These are phyloP conservation scores for Aureobasidium zeae DNA, from an alignment of 2,329 filamentous ascomycete species.

Conservation along the genomic window DNA sequence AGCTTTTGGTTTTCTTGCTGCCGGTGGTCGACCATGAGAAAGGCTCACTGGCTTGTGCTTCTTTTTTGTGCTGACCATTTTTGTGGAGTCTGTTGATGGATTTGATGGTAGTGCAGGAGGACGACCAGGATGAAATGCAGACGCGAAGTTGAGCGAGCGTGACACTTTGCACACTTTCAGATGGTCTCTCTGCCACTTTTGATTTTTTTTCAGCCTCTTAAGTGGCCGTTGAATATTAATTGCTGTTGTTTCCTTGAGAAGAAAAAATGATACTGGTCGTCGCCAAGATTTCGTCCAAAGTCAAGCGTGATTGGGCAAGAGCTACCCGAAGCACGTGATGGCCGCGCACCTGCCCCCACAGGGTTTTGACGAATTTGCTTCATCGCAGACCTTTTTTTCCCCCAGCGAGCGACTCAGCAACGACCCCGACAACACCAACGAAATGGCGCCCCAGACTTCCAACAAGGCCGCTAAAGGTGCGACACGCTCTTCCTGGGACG, in stretches of 20 bases:
- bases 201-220: no score
- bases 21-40: conserved; percentile 39
- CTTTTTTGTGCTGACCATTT: conserved; percentile 17
- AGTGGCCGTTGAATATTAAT: no score
- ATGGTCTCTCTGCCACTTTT: no score
- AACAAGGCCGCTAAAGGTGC: conserved; percentile 22
- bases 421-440: conserved; percentile 24
- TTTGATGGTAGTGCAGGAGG: not conserved
- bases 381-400: no score
- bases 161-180: no score
- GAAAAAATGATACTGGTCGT: not conserved
- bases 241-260: no score
- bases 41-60: conserved; percentile 31
- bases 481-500: conserved; percentile 11
- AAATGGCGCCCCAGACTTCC: conserved; percentile 33
- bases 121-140: not conserved
- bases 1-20: conserved; percentile 28
- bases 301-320: not conserved
- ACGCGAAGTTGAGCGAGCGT: no score
- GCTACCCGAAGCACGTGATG: not conserved
- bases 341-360: no score
- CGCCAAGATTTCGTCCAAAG: no score
- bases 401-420: conserved; percentile 22
- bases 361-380: no score
- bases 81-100: not conserved